Evolutionary conservation across 106 monocot genomes (phyloP).

Genomic region (Apostasia ramifera): DNA sequence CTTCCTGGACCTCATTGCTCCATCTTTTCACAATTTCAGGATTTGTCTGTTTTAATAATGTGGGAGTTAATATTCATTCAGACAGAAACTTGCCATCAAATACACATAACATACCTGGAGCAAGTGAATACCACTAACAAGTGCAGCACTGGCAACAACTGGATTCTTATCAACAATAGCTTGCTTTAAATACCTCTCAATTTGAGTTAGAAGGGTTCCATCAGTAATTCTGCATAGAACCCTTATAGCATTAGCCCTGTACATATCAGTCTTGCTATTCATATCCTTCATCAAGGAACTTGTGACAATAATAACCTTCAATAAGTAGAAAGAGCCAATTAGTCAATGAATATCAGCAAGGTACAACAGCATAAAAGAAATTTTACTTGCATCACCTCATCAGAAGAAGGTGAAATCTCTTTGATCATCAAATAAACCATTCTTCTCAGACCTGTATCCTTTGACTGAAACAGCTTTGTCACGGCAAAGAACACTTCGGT

Average conservation of each 20-base stretch:
- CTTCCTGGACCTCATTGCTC: constrained; percentile 99
- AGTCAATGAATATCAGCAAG: not conserved
- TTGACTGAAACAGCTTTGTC: constrained; percentile 94
- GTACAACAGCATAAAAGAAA: not conserved
- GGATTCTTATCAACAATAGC: constrained; percentile 99
- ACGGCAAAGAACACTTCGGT: constrained; percentile 97
- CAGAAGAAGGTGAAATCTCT: constrained; percentile 95
- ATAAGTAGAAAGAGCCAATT: constrained; percentile 2
- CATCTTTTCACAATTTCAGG: constrained; percentile 98
- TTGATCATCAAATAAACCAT: constrained; percentile 99
- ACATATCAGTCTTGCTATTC: constrained; percentile 99
- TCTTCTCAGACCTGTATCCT: constrained; percentile 87
- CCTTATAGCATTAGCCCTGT: constrained; percentile 94
- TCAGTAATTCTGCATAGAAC: constrained; percentile 97
- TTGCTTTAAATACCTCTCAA: constrained; percentile 97
- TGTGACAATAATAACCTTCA: constrained; percentile 96
- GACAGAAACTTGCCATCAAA: not conserved
- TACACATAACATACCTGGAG: constrained; percentile 59
- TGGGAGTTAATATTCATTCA: not conserved
- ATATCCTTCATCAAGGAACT: constrained; percentile 99
- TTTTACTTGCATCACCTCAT: constrained; percentile 51
- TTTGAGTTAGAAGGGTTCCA: constrained; percentile 90
- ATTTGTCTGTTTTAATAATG: constrained; percentile 47
- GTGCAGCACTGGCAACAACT: constrained; percentile 96
- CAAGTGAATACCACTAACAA: constrained; percentile 94